Percentiles rank a stretch among this genome's conserved stretches.
Evolutionary conservation across 495 filamentous ascomycete genomes (phyloP).

Genomic region (Penicillium cataractarum): DNA sequence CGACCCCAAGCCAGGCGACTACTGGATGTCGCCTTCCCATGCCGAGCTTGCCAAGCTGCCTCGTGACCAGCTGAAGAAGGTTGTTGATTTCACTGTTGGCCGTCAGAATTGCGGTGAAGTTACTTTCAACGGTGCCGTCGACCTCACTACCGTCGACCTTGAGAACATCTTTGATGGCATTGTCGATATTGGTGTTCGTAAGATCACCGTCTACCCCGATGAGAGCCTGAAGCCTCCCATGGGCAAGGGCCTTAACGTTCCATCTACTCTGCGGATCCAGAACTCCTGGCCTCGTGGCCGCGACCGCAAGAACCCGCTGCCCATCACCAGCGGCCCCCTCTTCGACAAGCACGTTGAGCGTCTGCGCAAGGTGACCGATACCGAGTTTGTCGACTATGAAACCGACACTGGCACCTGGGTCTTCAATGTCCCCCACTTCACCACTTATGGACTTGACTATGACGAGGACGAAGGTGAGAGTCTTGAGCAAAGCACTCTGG

Average conservation of each 20-base stretch:
- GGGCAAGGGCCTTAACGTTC: constrained; percentile 90
- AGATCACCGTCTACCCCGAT: constrained; percentile 84
- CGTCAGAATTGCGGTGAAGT: constrained; percentile 79
- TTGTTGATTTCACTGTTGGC: constrained; percentile 76
- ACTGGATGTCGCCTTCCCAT: constrained; percentile 79
- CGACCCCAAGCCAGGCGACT: constrained; percentile 69
- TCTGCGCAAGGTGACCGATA: constrained; percentile 74
- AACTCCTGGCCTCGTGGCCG: constrained; percentile 86
- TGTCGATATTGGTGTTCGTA: constrained; percentile 71
- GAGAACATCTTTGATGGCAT: constrained; percentile 74
- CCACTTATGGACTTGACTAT: constrained; percentile 90
- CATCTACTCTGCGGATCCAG: constrained; percentile 78
- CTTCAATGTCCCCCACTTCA: constrained; percentile 92
- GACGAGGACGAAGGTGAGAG: constrained; percentile 70
- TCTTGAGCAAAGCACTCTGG: constrained; percentile 59
- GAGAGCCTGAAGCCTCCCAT: constrained; percentile 72
- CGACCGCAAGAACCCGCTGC: constrained; percentile 57
- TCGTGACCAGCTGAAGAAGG: constrained; percentile 68
- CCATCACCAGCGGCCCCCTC: constrained; percentile 57
- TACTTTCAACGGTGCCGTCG: constrained; percentile 77
- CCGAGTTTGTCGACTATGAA: constrained; percentile 80
- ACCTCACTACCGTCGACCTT: constrained; percentile 71
- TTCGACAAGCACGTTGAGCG: constrained; percentile 82
- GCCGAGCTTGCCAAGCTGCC: constrained; percentile 75
- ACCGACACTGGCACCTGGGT: constrained; percentile 79